phyloP scores from a whole-genome alignment of 768 basidiomycete genomes.

The Lactarius trivialis region DNA sequence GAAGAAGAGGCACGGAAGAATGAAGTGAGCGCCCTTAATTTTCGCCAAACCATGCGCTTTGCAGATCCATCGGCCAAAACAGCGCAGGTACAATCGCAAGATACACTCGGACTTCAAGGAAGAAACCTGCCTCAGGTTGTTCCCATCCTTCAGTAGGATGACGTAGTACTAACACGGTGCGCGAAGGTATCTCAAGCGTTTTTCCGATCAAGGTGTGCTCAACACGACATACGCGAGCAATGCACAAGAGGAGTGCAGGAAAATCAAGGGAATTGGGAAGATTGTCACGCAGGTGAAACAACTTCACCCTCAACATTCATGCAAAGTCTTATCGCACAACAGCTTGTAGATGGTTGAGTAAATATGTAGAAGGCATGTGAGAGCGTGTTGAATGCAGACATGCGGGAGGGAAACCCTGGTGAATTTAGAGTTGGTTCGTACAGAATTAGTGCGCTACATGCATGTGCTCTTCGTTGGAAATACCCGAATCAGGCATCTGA shows the following conservation, averaged over 20 bases:
- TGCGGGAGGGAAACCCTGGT: slow-evolving; percentile 3
- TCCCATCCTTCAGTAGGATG: not conserved
- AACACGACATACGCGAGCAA: slow-evolving; percentile 19
- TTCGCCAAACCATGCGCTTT: not conserved
- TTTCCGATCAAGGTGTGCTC: slow-evolving; percentile 18
- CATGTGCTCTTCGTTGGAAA: slow-evolving; percentile 3
- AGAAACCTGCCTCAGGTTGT: slow-evolving; percentile 61
- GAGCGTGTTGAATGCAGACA: slow-evolving; percentile 7
- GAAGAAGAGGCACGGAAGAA: slow-evolving; percentile 66
- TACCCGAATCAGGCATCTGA: not conserved
- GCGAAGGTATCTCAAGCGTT: slow-evolving; percentile 19
- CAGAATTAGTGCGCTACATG: slow-evolving; percentile 19
- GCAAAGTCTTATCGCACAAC: not conserved
- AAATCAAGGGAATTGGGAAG: slow-evolving; percentile 21
- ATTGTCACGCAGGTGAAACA: slow-evolving; percentile 21
- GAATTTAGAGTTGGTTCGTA: slow-evolving; percentile 14
- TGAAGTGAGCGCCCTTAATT: slow-evolving; percentile 41
- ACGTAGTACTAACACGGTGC: not conserved
- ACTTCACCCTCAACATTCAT: not conserved
- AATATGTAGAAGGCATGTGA: slow-evolving; percentile 5
- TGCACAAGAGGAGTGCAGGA: slow-evolving; percentile 20
- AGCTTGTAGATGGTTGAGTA: slow-evolving; percentile 11
- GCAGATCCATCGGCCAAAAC: not conserved
- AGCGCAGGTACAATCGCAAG: slow-evolving; percentile 73
- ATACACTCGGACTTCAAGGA: slow-evolving; percentile 74